Evolutionary conservation across 179 eudicot species (phyloP), one percentile per base, ranked within the genome.

Genomic region (Dionaea muscipula): DNA sequence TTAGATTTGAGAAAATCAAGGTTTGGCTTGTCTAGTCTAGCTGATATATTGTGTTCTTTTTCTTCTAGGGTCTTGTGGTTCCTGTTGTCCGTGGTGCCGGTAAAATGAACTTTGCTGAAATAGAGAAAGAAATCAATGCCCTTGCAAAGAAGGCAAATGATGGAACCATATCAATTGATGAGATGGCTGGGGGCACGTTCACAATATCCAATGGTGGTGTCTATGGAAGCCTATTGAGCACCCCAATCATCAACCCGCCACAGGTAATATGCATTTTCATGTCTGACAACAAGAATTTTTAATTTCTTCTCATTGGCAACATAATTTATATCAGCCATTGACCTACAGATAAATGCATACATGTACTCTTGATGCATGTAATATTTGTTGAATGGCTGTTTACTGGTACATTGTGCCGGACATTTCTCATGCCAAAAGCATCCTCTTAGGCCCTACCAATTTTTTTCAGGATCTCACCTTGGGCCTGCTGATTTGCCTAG

Each of bases 121-220:
- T 93, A 33, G 99, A 93, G 58, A 88, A 82, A 73, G 81, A 67
- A 72, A 93, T 93, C 24, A 93, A 85, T 68, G 57, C 52, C 31
- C 94, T 93, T 59, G 99, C 95, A 38, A 93, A 88, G 81, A 88
- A 85, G 78, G 99, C 99, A 50, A 66, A 2, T 65, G 76, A 72
- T 61, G 96, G 98, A 65, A 76, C 88, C 24, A 80, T 91, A 63
- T 91, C 98, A 23, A 82, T 93, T 57, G 96, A 93, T 51, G 96
- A 93, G 73, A 93, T 93, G 99, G 91, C 99, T 55, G 96, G 96
- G 62, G 96, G 99, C 43, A 73, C 96, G 31, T 88, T 93, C 65
- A 93, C 99, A 36, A 84, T 93, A 64, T 93, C 99, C 6, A 88
- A 93, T 68, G 99, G 99, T 35, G 99, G 96, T 65, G 99, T 93